These are phyloP conservation scores for Aspergillus aculeatus DNA, from an alignment of 2,329 filamentous ascomycete genomes.

Conservation along the genomic window DNA sequence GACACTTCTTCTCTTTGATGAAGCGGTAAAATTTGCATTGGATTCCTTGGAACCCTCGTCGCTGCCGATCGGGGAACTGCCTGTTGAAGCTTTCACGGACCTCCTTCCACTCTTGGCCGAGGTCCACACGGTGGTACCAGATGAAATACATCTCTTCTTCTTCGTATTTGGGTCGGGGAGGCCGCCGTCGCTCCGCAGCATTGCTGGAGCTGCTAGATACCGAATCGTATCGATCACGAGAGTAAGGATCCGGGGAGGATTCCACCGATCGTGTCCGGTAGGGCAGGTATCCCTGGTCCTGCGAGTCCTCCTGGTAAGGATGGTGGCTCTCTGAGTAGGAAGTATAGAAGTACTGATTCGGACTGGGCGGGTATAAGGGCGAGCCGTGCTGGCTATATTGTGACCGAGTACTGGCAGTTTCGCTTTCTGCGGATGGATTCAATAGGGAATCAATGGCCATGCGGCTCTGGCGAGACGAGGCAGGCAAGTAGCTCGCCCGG, in stretches of 20 bases:
- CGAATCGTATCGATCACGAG: conserved; percentile 41
- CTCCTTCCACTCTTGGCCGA: conserved; percentile 48
- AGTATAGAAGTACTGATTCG: conserved; percentile 29
- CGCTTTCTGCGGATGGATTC: conserved; percentile 30
- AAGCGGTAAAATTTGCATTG: conserved; percentile 54
- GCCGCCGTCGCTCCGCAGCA: conserved; percentile 38
- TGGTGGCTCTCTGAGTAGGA: conserved; percentile 24
- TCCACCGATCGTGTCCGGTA: conserved; percentile 31
- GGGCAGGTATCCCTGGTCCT: conserved; percentile 28
- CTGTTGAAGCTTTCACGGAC: conserved; percentile 45
- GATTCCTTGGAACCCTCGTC: conserved; percentile 45
- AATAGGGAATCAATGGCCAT: conserved; percentile 38
- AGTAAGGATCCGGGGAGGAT: conserved; percentile 38
- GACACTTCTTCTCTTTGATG: conserved; percentile 46
- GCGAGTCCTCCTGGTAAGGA: conserved; percentile 17
- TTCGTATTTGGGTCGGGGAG: conserved; percentile 48
- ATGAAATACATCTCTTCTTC: conserved; percentile 51
- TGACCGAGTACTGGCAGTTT: conserved; percentile 12
- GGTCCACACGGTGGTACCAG: conserved; percentile 51
- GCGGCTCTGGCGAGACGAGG: conserved; percentile 27
- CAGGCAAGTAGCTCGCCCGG: conserved; percentile 18
- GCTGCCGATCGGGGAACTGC: conserved; percentile 43
- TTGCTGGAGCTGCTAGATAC: conserved; percentile 42
- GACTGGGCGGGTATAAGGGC: conserved; percentile 31
- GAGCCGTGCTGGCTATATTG: conserved; percentile 24